Evolutionary conservation across 345 rosid species (phyloP), one percentile per base, ranked within the genome.

Genomic region (Abelmoschus esculentus): DNA sequence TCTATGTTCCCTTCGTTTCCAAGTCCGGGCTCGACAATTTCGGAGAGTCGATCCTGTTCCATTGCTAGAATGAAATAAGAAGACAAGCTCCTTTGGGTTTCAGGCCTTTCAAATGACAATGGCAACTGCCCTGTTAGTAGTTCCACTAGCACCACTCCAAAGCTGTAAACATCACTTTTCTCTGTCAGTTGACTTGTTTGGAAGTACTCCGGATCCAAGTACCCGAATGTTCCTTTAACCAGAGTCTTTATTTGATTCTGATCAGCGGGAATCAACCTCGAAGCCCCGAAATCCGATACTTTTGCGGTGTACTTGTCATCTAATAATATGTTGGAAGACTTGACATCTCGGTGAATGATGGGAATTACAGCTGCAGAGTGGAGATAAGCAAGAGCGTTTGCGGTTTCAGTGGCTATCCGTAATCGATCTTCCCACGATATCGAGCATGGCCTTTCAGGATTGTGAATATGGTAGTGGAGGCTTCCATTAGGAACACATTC

Each of bases 131-230:
- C 72, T 6, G 72, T 69, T 19, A 69, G 10, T 5, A 69, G 52
- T 40, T 69, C 72, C 1, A 40, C 61, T 10, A 54, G 49, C n/a
- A 68, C 61, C 32, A 68, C 71, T 11, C 70, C 60, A 7, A 29
- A 59, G 63, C 63, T 59, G 32, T 59, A 59, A 29, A 59, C 63
- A 13, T 59, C 63, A 15, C 60, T 50, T n/a, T 50, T 50, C n/a
- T 50, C 54, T 4, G 54, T 50, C 6, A 50, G 54, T 50, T 50
- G 54, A 46, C 78, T 70, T 11, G 76, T 62, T 8, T 63, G 61
- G 61, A 70, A 71, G 44, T 75, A 70, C 40, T 75, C 72, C 0
- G 78, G 78, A 59, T 75, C 78, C 47, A 70, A 44, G 70, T 75
- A 75, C 0, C 78, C 75, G 2, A 70, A 28, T 3, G 78, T 75